Base-by-base conservation (phyloP, 1,284 basidiomycete genomes). In the Anthracocystis walkeri region DNA sequence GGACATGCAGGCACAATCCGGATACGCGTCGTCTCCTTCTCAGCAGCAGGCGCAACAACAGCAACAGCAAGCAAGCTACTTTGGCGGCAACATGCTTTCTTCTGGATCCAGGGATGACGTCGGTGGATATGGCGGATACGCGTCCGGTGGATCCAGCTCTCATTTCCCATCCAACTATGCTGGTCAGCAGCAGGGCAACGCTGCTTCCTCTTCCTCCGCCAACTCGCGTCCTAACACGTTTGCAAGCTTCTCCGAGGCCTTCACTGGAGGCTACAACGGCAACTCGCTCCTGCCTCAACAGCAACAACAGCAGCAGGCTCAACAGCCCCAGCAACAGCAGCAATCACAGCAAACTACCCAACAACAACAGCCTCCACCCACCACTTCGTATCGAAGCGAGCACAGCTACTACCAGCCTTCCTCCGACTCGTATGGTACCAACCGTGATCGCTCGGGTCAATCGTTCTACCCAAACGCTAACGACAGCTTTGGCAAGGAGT, bases 41-140 rank as follows among this genome's bases (percentile, higher is more conserved):
- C 61, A 72, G 59, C 69, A 72, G 52, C 70, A 73, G 51, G 64
- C 66, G 55, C 67, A 64, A 33, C 67, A 70, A 31, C 68, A 65
- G 45, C 62, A 52, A 45, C 68, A 63, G 57, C 62, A 68, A 23
- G 31, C 63, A 21, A 58, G 23, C 56, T 72, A 72, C 54, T 64
- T 64, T 60, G 54, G 57, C 40, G 48, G 60, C 58, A 67, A 59
- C 50, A 71, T 71, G 62, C 44, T 71, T 7, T 65, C 68, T 20
- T 65, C 68, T 16, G 68, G 68, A 16, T 71, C 68, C 21, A 57
- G 68, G 27, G 68, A 65, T 42, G 68, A 71, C 25, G 62, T 71
- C 4, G 62, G 62, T 16, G 62, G 62, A 29, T 70, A 70, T 50
- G 58, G 62, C 20, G 62, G 68, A 51, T 71, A 71, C 40, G 53